Evolutionary conservation across 352 stramenopile genomes (phyloP), one percentile per base, ranked within the genome.

Genomic region (Pythium scleroteichum): DNA sequence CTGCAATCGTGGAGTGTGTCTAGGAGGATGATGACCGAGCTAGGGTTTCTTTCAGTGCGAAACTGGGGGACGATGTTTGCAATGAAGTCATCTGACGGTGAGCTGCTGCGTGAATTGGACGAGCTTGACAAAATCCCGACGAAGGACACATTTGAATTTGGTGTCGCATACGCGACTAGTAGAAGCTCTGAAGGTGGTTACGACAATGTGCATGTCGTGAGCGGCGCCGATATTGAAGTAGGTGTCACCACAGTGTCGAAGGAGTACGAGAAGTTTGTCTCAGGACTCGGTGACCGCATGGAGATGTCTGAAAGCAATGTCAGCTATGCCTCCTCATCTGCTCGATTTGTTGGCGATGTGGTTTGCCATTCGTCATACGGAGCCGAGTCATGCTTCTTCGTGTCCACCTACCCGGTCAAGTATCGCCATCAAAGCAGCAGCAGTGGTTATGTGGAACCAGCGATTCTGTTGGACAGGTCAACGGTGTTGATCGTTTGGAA

Each of bases 401-500:
- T 94, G 12, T 82, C 86, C 24, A 94, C 86, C 2, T 72, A 91
- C 56, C 63, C 86, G 14, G 38, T 79, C 12, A 74, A 79, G 67
- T 68, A 69, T 60, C 79, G 53, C 29, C 64, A 53, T 26, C 57
- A 62, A 32, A 35, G 66, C 66, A 64, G 63, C 64, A 57, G 58
- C 27, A 59, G 50, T 23, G 57, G 57, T 27, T 60, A 71, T 39
- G 47, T 72, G 4, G 60, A 73, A n/a, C 57, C 64, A 50, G 29
- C 44, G 3, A 45, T 55, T 3, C 60, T 92, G 2, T 72, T 94
- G 23, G 73, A 81, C 59, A 71, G 81, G 29, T 76, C 83, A 9
- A 92, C 88, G 19, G 84, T 94, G 20, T 62, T 95, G 26, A 93
- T 95, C 48, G 71, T 95, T 35, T 95, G 86, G 86, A 95, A 94